Evolutionary conservation across 225 moss, liverwort and hornwort species (phyloP).

Genomic region (Marchantia polymorpha): DNA sequence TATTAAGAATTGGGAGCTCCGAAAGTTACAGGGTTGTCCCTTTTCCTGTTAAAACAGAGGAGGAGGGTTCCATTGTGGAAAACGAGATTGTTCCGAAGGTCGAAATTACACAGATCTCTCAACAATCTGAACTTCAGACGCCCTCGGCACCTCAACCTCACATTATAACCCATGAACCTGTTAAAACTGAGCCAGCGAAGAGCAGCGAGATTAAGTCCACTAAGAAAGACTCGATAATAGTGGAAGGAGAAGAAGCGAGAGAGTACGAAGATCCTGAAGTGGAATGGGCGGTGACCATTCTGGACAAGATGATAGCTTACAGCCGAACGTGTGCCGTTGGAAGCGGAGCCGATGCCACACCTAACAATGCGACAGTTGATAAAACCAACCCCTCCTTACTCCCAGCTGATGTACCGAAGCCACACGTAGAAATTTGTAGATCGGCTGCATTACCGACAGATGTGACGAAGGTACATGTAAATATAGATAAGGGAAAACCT

Average conservation of each 20-base stretch:
- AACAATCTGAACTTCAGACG: background rate
- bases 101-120: background rate
- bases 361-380: background rate
- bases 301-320: constrained; percentile 45
- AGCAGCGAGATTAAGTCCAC: background rate
- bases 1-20: constrained; percentile 45
- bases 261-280: constrained; percentile 48
- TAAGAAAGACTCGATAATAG: constrained; percentile 4
- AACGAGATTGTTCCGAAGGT: constrained; percentile 1
- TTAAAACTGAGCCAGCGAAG: background rate
- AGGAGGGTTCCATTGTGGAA: constrained; percentile 3
- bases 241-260: constrained; percentile 22
- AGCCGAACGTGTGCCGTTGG: constrained; percentile 28
- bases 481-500: constrained; percentile 14
- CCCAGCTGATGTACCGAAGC: background rate
- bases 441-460: background rate
- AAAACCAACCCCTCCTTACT: background rate
- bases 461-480: background rate
- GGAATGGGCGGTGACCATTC: constrained; percentile 41
- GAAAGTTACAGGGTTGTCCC: constrained; percentile 48
- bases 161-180: background rate
- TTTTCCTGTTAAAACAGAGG: constrained; percentile 31
- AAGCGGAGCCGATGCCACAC: background rate
- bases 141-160: constrained; percentile 8
- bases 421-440: constrained; percentile 9